A percentile compares a stretch with the other conserved stretches of the same genome.
phyloP scores from a whole-genome alignment of 2,329 filamentous ascomycete species.

The Sphaerulina vaccinii region DNA sequence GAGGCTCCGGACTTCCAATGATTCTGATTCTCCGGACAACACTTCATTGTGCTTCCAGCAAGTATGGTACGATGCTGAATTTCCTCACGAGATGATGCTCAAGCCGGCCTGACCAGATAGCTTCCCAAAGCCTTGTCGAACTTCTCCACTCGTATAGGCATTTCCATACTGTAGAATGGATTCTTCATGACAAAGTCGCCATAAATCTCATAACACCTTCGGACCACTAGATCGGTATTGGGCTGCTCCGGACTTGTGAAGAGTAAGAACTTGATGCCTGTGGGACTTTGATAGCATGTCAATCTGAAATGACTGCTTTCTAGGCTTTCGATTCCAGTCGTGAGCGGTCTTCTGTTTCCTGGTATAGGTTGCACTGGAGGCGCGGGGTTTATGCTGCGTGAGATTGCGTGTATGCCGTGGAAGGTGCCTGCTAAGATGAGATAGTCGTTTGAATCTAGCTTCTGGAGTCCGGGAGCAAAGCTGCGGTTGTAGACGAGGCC shows the following conservation, averaged over 20 bases:
- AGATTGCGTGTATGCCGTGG: constrained; percentile 73
- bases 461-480: constrained; percentile 82
- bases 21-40: too few species aligned
- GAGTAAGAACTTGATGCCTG: constrained; percentile 90
- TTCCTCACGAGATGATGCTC: constrained; percentile 4
- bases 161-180: constrained; percentile 96
- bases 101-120: constrained; percentile 37
- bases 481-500: constrained; percentile 94
- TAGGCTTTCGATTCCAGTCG: constrained; percentile 84
- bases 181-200: constrained; percentile 99
- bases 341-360: constrained; percentile 49
- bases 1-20: neutral
- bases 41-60: too few species aligned
- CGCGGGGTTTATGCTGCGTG: constrained; percentile 50
- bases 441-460: constrained; percentile 92
- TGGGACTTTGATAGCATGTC: constrained; percentile 93
- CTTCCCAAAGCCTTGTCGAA: constrained; percentile 69
- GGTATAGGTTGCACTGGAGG: constrained; percentile 36
- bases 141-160: constrained; percentile 92
- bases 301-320: constrained; percentile 93
- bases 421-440: constrained; percentile 96
- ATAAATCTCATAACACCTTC: constrained; percentile 90
- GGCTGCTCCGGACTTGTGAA: constrained; percentile 89
- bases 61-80: too few species aligned
- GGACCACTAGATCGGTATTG: constrained; percentile 80